phyloP scores from a whole-genome alignment of 2,329 filamentous ascomycete species.

The Trichocomaceae sp. region DNA sequence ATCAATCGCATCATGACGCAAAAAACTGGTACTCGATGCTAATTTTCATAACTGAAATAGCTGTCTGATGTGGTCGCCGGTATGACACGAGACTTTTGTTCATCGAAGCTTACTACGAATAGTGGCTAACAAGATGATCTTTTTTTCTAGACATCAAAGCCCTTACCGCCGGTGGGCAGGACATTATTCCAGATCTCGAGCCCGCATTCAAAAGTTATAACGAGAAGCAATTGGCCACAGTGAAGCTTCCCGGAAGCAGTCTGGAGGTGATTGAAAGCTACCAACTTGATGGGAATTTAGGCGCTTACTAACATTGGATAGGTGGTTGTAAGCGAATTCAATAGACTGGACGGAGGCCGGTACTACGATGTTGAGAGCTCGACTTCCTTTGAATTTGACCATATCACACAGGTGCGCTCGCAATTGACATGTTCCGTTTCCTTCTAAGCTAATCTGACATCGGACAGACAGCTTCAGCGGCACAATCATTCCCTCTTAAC shows the following conservation, averaged over 20 bases:
- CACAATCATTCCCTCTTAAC: slow-evolving; percentile 73
- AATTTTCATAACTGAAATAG: slow-evolving; percentile 40
- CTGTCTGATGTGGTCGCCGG: slow-evolving; percentile 82
- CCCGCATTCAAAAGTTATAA: slow-evolving; percentile 93
- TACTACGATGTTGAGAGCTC: slow-evolving; percentile 89
- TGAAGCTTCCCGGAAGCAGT: slow-evolving; percentile 81
- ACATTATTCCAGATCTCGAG: slow-evolving; percentile 63
- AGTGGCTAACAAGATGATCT: not conserved
- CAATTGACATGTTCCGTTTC: not conserved
- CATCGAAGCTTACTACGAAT: not conserved
- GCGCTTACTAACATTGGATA: slow-evolving; percentile 22
- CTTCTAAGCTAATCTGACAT: not conserved
- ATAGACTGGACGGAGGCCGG: slow-evolving; percentile 67
- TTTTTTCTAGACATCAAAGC: slow-evolving; percentile 73
- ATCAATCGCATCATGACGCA: not conserved
- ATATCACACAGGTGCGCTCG: slow-evolving; percentile 60
- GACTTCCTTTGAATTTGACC: slow-evolving; percentile 83
- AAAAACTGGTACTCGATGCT: not conserved
- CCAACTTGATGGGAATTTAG: not conserved
- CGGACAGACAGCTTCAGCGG: slow-evolving; percentile 67
- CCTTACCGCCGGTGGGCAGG: slow-evolving; percentile 64
- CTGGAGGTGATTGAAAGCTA: slow-evolving; percentile 52
- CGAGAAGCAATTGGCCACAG: slow-evolving; percentile 82
- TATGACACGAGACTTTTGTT: slow-evolving; percentile 36
- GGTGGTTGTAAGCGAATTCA: slow-evolving; percentile 79